Base-by-base conservation (phyloP, 2,329 filamentous ascomycete species). In the Scedosporium apiospermum region DNA sequence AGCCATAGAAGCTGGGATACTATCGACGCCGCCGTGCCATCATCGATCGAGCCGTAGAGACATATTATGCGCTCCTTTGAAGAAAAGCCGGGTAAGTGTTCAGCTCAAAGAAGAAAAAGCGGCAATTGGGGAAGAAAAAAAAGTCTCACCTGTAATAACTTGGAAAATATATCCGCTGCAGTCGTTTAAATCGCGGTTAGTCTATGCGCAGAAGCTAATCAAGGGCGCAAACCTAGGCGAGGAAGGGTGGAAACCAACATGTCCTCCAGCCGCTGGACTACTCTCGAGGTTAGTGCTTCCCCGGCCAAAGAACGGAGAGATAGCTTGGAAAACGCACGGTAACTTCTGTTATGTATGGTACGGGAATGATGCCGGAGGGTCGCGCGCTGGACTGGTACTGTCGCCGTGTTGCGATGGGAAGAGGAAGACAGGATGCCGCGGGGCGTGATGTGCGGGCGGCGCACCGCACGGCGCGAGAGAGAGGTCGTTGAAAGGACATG, bases 1-100 rank as follows among this genome's bases (percentile, higher is more conserved):
- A 99, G 91, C 84, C 93, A 99, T 66, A 99, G 88, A 23, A 99
- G 86, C 74, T 99, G 96, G 1, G 95, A 91, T 30, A 98, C 93
- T 66, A 98, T 91, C 51, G 89, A 90, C n/a, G 95, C 93, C 44
- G 92, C 96, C 67, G 95, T 86, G 51, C 85, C 88, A 72, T 96
- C 91, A 77, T 98, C 90, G 63, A 98, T 92, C 71, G 90, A 82
- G 70, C 93, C 93, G 71, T 96, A 97, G 42, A 98, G 83, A 72
- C 90, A 96, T 71, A 99, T 83, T 70, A 98, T 98, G 66, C 93
- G 90, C 80, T 98, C 93, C 86, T 91, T 51, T 41, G n/a, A n/a
- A 18, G 58, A 26, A 30, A 1, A 6, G 3, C 6, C 34, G 10
- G 34, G 62, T 71, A 55, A 70, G 65, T 58, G 7, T 60, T 58